Evolutionary conservation across 768 basidiomycete species (phyloP), one percentile per base, ranked within the genome.

Genomic region (Phaffia tasmanica): DNA sequence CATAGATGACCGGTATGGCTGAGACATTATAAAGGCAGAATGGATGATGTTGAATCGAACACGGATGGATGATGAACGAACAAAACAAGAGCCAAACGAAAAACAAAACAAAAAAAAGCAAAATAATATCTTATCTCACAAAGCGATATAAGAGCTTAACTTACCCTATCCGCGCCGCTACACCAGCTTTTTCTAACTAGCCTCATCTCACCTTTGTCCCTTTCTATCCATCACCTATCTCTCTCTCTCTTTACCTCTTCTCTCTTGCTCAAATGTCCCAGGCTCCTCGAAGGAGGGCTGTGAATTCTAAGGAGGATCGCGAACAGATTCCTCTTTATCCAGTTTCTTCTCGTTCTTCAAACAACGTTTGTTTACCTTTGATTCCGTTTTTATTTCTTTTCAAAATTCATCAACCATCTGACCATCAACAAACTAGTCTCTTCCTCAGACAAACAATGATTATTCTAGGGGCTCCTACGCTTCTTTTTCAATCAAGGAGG

Each of bases 1-100:
- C 35, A 42, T 11, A 11, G 46, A 54, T 47, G 35, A 47, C 27
- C 25, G 66, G 62, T 50, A 61, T 62, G 35, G 42, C 46, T 42
- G 42, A 6, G 2, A 50, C 29, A 50, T 48, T 5, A 32, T 19
- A 16, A 23, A 49, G 7, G n/a, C 14, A 47, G 58, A 46, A 48
- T 51, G 48, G 27, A 30, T 49, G 61, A n/a, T 21, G 21, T 27
- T 27, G 48, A 14, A 7, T 14, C 19, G 25, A 15, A 30, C 21
- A 9, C 46, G 27, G 23, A 11, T 4, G 23, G 59, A 16, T 1
- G 59, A 21, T 18, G 58, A 11, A 42, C 11, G 35, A 42, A 42
- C 35, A 42, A 42, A 42, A 42, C 35, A 42, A 42, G 6, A 42
- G 35, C 35, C 35, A 42, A 42, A 42, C 11, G 35, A 42, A 4